Percentiles rank a stretch among this genome's conserved stretches.
These are phyloP conservation scores for Ustilago sp. DNA, from an alignment of 1,284 basidiomycete species.

Conservation along the genomic window DNA sequence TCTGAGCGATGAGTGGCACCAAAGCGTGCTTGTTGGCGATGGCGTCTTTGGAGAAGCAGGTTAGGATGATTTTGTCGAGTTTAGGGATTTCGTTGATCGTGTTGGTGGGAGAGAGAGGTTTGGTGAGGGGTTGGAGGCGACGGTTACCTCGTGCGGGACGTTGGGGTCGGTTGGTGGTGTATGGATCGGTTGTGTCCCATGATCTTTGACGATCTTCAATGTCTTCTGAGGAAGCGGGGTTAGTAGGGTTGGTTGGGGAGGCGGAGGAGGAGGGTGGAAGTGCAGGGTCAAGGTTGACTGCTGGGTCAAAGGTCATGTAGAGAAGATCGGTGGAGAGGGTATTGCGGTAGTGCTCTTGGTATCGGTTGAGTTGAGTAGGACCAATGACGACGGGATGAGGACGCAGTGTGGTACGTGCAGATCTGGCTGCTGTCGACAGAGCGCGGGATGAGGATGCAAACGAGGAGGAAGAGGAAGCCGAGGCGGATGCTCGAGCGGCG, in stretches of 20 bases:
- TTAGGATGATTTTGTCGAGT: conserved; percentile 81
- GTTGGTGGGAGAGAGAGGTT: conserved; percentile 41
- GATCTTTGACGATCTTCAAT: conserved; percentile 71
- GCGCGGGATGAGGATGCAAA: conserved; percentile 18
- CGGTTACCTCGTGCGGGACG: conserved; percentile 77
- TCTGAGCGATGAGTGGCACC: conserved; percentile 85
- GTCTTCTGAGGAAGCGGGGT: conserved; percentile 16
- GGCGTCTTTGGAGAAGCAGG: conserved; percentile 71
- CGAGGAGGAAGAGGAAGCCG: conserved; percentile 8
- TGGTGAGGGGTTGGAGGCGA: conserved; percentile 53
- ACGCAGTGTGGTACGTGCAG: conserved; percentile 53
- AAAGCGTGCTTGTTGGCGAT: conserved; percentile 80
- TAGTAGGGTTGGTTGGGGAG: conserved; percentile 14
- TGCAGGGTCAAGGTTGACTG: conserved; percentile 28
- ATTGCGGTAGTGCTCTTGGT: conserved; percentile 84
- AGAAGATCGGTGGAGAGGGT: conserved; percentile 88
- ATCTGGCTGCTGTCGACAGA: conserved; percentile 24
- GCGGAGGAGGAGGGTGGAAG: conserved; percentile 16
- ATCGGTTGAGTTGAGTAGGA: conserved; percentile 79
- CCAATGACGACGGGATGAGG: conserved; percentile 69
- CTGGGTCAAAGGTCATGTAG: conserved; percentile 87
- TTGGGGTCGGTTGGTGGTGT: conserved; percentile 79
- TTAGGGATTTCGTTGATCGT: conserved; percentile 71
- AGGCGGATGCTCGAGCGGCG: conserved; percentile 10
- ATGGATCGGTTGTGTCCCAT: conserved; percentile 83